Evolutionary conservation across 345 rosid species (phyloP).

Genomic region (Mercurialis annua): DNA sequence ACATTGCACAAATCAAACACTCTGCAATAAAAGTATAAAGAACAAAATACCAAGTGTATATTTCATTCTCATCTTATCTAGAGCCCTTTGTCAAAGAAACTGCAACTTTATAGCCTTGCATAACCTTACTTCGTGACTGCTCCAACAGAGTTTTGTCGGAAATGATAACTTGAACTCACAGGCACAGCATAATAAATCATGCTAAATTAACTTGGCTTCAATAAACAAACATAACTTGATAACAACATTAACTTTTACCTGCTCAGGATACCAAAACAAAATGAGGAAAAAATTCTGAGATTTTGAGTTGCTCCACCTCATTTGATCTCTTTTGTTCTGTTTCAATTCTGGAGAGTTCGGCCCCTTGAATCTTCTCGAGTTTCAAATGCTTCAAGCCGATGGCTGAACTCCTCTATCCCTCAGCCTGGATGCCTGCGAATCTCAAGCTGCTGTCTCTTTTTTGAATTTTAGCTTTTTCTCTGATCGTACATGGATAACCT

Average conservation of each 20-base stretch:
- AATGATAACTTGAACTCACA: too few relatives aligned
- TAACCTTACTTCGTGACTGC: too few relatives aligned
- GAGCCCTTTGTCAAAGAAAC: too few relatives aligned
- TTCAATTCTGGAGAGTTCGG: conserved; percentile 39
- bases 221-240: too few relatives aligned
- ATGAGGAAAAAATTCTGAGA: background rate
- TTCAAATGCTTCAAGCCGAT: conserved; percentile 78
- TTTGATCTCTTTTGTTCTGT: conserved; percentile 51
- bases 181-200: background rate
- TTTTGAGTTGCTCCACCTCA: conserved; percentile 68
- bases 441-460: conserved; percentile 86
- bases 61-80: too few relatives aligned
- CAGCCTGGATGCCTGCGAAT: conserved; percentile 84
- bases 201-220: too few relatives aligned
- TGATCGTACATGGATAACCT: conserved; percentile 61
- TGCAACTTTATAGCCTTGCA: too few relatives aligned
- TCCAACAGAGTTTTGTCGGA: too few relatives aligned
- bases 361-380: conserved; percentile 54
- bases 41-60: too few relatives aligned
- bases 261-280: background rate
- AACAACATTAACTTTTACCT: too few relatives aligned
- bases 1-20: too few relatives aligned
- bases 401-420: conserved; percentile 90
- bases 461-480: conserved; percentile 90
- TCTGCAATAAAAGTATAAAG: too few relatives aligned